phyloP scores from a whole-genome alignment of 2,329 filamentous ascomycete species.

The Huntiella omanensis region DNA sequence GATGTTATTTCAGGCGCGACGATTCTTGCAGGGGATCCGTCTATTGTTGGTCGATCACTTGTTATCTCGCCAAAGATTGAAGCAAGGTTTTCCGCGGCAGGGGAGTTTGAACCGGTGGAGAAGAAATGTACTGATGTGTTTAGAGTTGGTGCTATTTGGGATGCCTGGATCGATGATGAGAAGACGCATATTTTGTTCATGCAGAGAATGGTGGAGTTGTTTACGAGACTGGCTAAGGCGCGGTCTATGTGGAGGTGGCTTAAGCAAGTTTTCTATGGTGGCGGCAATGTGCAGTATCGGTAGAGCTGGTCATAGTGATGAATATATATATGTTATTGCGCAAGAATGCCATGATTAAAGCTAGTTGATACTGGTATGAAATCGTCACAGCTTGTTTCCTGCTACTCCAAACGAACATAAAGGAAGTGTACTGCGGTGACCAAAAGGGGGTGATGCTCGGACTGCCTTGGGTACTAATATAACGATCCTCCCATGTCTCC shows the following conservation, averaged over 20 bases:
- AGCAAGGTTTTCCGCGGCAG: not conserved
- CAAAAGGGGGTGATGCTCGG: too few species aligned
- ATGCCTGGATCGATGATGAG: not conserved
- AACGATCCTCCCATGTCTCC: too few species aligned
- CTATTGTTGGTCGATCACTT: slow-evolving; percentile 36
- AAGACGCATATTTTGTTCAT: not conserved
- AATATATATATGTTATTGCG: too few species aligned
- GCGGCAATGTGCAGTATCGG: not conserved
- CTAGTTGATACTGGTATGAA: too few species aligned
- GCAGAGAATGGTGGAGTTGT: not conserved
- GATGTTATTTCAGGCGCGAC: slow-evolving; percentile 37
- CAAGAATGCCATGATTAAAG: too few species aligned
- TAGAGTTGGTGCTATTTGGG: not conserved
- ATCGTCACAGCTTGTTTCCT: too few species aligned
- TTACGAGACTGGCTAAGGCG: not conserved
- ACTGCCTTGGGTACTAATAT: too few species aligned
- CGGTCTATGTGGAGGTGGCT: not conserved
- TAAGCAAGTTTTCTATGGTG: not conserved
- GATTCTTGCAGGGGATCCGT: slow-evolving; percentile 41
- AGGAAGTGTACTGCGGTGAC: too few species aligned
- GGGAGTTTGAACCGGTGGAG: not conserved
- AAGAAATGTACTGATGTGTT: not conserved
- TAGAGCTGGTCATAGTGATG: too few species aligned
- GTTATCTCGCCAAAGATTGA: slow-evolving; percentile 35
- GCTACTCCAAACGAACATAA: too few species aligned